Conservation (phyloP, 768 basidiomycete genomes). For the Trametes cubensis region DNA sequence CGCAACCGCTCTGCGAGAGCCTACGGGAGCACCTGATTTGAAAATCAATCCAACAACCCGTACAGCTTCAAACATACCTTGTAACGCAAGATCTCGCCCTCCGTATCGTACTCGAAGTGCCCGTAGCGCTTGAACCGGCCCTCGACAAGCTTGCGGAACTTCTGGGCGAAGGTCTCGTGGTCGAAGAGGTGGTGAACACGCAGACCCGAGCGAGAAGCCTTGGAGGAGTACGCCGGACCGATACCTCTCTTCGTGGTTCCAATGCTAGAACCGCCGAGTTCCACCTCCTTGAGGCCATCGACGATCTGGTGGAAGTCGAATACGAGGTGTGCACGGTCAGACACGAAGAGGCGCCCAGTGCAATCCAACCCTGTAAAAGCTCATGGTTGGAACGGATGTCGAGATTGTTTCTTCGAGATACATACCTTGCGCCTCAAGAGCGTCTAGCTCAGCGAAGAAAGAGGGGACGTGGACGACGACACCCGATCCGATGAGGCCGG, state of each 20-base stretch:
- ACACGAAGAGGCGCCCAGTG: constrained; percentile 83
- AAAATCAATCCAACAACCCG: neutral
- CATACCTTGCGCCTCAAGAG: constrained; percentile 79
- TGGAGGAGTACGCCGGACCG: constrained; percentile 97
- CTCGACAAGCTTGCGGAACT: constrained; percentile 95
- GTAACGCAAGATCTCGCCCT: constrained; percentile 92
- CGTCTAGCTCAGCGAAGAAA: constrained; percentile 92
- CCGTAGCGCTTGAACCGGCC: constrained; percentile 98
- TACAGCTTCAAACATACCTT: constrained; percentile 54
- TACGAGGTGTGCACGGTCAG: constrained; percentile 95
- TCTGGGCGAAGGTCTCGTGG: constrained; percentile 77
- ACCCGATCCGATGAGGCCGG: constrained; percentile 88
- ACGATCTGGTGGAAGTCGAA: constrained; percentile 99
- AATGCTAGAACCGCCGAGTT: constrained; percentile 92
- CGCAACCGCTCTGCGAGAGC: constrained; percentile 78
- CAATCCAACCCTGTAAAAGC: constrained; percentile 76
- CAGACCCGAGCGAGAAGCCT: constrained; percentile 94
- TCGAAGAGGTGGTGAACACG: constrained; percentile 97
- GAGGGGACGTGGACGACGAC: constrained; percentile 97
- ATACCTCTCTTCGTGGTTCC: constrained; percentile 99
- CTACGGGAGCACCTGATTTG: constrained; percentile 42
- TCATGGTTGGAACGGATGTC: neutral
- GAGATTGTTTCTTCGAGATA: neutral
- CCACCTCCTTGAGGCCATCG: constrained; percentile 97
- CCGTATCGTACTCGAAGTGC: constrained; percentile 97